These are phyloP conservation scores for Amphicarpaea edgeworthii DNA, from an alignment of 306 rosid genomes.

Conservation along the genomic window DNA sequence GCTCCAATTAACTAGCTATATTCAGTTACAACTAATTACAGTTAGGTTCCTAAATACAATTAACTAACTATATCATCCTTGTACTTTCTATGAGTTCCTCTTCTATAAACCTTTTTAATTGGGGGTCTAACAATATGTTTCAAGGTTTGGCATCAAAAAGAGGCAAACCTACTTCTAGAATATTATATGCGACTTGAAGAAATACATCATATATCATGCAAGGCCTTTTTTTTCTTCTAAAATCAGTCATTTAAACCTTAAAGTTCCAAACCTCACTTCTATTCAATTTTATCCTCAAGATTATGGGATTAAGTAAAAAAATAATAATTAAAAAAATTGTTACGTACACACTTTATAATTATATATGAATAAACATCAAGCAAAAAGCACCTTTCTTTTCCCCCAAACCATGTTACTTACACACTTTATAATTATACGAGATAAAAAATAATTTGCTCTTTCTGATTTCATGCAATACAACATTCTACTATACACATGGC, in stretches of 20 bases:
- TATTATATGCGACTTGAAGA: no score
- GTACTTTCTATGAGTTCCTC: no score
- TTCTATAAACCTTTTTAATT: no score
- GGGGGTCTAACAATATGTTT: no score
- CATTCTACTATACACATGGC: slow-evolving; percentile 26
- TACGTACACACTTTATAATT: not conserved
- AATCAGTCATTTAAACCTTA: slow-evolving; percentile 10
- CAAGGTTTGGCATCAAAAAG: slow-evolving; percentile 80
- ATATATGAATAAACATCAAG: slow-evolving; percentile 16
- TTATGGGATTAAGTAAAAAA: not conserved
- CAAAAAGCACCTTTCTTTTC: not conserved
- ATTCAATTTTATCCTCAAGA: not conserved
- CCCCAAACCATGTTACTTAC: slow-evolving; percentile 22
- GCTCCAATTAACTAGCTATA: no score
- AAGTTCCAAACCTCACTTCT: not conserved
- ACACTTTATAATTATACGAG: no score
- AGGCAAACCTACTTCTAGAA: slow-evolving; percentile 71
- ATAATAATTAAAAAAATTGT: slow-evolving; percentile 18
- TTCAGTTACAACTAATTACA: no score
- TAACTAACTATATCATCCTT: no score
- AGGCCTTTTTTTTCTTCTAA: not conserved
- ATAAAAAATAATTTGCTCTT: not conserved
- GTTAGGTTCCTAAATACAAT: no score
- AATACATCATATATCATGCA: not conserved
- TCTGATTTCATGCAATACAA: slow-evolving; percentile 13